Conservation (phyloP, 257 asterid genomes). For the Scutellaria baicalensis region DNA sequence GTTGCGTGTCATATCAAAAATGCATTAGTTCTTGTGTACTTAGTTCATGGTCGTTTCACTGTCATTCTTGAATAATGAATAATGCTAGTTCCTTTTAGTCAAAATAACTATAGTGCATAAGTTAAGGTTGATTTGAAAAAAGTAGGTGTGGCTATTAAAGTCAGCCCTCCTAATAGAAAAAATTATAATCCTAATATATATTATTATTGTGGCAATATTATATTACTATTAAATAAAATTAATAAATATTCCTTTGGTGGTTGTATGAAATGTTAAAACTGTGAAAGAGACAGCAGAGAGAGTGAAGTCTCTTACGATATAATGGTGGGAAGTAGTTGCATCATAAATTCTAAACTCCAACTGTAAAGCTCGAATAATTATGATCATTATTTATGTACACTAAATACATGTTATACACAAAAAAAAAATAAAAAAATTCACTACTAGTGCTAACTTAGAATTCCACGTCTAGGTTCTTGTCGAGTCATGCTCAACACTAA, state of each 20-base stretch:
- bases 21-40: not conserved
- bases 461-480: no score
- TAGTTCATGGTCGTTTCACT: not conserved
- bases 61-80: conserved; percentile 1
- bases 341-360: conserved; percentile 18
- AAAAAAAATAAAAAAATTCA: not conserved
- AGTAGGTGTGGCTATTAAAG: not conserved
- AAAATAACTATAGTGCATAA: not conserved
- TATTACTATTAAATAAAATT: not conserved
- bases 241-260: conserved; percentile 5
- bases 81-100: not conserved
- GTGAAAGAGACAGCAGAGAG: not conserved
- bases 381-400: not conserved
- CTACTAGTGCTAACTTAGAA: no score
- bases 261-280: not conserved
- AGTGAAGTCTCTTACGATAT: not conserved
- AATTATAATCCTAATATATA: not conserved
- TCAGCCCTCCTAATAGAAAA: not conserved
- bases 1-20: not conserved
- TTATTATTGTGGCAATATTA: not conserved
- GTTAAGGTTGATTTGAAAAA: not conserved
- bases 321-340: conserved; percentile 19
- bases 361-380: not conserved
- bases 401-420: not conserved
- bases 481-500: no score